phyloP scores from a whole-genome alignment of 352 stramenopile genomes.

The Pythium plurisporium region DNA sequence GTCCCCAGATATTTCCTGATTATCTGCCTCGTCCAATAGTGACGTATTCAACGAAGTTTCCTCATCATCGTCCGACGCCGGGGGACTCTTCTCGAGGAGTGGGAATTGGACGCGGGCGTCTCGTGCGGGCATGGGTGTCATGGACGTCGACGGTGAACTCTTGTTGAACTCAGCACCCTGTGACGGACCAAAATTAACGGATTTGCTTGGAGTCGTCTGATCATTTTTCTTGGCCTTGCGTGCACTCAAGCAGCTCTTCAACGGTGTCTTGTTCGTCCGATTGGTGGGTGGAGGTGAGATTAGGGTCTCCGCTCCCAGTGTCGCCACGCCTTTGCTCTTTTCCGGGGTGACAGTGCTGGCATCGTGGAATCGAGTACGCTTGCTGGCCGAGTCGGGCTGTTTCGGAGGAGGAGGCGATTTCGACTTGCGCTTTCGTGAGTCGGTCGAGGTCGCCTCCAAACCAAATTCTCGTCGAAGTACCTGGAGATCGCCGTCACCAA shows the following conservation, averaged over 20 bases:
- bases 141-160: conserved; percentile 77
- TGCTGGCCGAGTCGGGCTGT: not conserved
- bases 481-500: conserved; percentile 31
- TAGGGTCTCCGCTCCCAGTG: conserved; percentile 4
- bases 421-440: not conserved
- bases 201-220: conserved; percentile 63
- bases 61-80: conserved; percentile 45
- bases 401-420: conserved; percentile 1
- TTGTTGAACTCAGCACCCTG: conserved; percentile 77
- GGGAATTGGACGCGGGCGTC: conserved; percentile 64
- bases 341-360: not conserved
- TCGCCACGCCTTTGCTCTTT: not conserved
- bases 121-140: conserved; percentile 73
- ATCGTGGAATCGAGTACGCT: conserved; percentile 5
- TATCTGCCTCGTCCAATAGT: conserved; percentile 74
- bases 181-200: conserved; percentile 78
- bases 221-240: conserved; percentile 43
- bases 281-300: conserved; percentile 19
- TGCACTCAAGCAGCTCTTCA: conserved; percentile 77
- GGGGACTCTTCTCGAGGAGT: conserved; percentile 31
- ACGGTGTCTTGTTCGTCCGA: conserved; percentile 33
- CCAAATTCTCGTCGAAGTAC: conserved; percentile 16
- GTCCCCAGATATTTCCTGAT: conserved; percentile 39
- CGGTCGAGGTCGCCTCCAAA: not conserved
- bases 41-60: conserved; percentile 84